Base-by-base conservation (phyloP, 352 stramenopile species). In the Phytophthora rubi region DNA sequence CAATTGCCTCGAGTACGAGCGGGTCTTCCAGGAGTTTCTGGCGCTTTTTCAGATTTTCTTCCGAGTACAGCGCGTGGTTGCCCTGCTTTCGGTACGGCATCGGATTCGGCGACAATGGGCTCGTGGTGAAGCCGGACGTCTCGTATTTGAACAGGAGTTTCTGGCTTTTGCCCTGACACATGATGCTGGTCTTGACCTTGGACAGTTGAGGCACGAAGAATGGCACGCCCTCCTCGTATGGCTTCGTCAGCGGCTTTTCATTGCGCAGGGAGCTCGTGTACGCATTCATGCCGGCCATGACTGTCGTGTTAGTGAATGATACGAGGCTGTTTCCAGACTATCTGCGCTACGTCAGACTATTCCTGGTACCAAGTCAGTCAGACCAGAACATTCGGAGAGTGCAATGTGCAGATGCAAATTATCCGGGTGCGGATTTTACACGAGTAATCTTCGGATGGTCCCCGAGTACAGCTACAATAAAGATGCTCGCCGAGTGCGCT, bases 71-170 rank as follows among this genome's bases (percentile, higher is more conserved):
- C 33, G 70, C 74, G 54, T 81, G 71, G 61, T 94, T 82, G 60
- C 86, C 86, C 35, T 94, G 86, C 53, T 92, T 92, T 23, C 86
- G 85, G 53, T 94, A 94, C 33, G 85, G 82, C 10, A 76, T n/a
- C 6, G 65, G 45, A 1, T 56, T 69, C 0, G 76, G 63, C 49
- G 74, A 76, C 30, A 65, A 56, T 0, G 68, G 61, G 1, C 16
- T 63, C 35, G 28, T 23, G 28, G 6, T 55, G 35, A 15, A 9
- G 0, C 53, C n/a, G 3, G 48, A 13, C 26, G 68, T 67, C 53
- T 90, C 82, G 62, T 87, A 86, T 18, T 57, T 71, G 65, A 90
- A 90, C 3, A 90, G 68, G 26, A 90, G 63, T 23, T 86, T 83
- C 44, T 83, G 73, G 53, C 55, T 79, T 26, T 75, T 77, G 53